These are phyloP conservation scores for Pseudopyricularia javanii DNA, from an alignment of 2,329 filamentous ascomycete species.

Conservation along the genomic window DNA sequence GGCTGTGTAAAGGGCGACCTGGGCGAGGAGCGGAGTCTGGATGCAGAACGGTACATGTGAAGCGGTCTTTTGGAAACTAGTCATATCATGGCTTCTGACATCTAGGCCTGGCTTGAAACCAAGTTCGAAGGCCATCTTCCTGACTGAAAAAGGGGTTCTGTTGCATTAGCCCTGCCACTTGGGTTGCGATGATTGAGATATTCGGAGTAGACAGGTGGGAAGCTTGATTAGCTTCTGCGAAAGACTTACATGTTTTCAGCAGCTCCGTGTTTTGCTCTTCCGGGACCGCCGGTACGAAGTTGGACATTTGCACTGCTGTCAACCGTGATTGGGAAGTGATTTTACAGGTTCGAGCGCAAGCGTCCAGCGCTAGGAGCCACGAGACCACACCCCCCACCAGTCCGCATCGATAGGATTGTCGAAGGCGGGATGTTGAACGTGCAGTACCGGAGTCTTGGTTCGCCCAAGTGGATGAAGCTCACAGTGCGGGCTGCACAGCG, in stretches of 20 bases:
- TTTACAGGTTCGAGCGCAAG: background rate
- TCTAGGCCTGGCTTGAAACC: constrained; percentile 39
- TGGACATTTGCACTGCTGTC: background rate
- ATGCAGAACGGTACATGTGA: constrained; percentile 34
- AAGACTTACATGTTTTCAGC: constrained; percentile 28
- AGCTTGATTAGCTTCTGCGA: background rate
- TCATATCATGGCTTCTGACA: constrained; percentile 24
- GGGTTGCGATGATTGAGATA: background rate
- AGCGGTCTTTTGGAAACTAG: constrained; percentile 27
- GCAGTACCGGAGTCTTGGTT: background rate
- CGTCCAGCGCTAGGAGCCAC: constrained; percentile 2
- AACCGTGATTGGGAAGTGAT: background rate
- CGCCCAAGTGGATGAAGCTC: background rate
- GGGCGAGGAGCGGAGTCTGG: constrained; percentile 34
- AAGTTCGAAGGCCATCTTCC: constrained; percentile 36
- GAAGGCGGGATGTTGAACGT: background rate
- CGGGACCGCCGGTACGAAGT: constrained; percentile 23
- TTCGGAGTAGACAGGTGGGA: constrained; percentile 5
- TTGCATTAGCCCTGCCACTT: background rate
- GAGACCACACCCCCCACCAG: background rate
- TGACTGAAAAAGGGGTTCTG: constrained; percentile 19
- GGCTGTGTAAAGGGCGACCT: constrained; percentile 36
- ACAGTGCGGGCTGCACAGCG: background rate
- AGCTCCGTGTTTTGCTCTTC: constrained; percentile 33
- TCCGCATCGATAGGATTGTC: background rate